These are phyloP conservation scores for Trichoderma pleuroti DNA, from an alignment of 2,329 filamentous ascomycete species.

Conservation along the genomic window DNA sequence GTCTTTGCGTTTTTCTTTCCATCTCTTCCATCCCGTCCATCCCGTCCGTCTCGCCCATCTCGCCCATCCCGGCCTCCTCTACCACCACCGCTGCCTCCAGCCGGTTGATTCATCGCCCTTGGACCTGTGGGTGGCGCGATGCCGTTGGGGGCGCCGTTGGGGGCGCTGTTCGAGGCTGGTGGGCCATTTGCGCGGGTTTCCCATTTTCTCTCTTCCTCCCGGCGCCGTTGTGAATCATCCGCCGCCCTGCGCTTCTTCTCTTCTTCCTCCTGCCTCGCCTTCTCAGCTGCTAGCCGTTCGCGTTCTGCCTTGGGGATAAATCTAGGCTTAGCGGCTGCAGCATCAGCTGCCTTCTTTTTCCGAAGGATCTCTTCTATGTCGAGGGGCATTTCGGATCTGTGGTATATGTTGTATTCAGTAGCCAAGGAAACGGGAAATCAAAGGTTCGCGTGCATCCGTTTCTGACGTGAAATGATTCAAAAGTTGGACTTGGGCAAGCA, in stretches of 20 bases:
- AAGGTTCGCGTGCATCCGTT: not conserved
- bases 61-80: conserved; percentile 27
- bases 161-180: conserved; percentile 25
- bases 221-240: conserved; percentile 65
- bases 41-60: conserved; percentile 26
- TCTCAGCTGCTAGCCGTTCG: conserved; percentile 75
- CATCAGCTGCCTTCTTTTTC: conserved; percentile 82
- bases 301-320: conserved; percentile 82
- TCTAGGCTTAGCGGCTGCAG: conserved; percentile 80
- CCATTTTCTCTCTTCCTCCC: conserved; percentile 56
- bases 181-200: conserved; percentile 29
- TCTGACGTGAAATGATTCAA: not conserved
- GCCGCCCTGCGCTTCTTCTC: conserved; percentile 49
- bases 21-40: conserved; percentile 41
- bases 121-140: conserved; percentile 64
- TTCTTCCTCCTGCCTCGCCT: conserved; percentile 66
- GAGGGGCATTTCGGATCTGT: conserved; percentile 41
- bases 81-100: conserved; percentile 36
- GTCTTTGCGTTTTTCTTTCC: conserved; percentile 37
- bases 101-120: conserved; percentile 55
- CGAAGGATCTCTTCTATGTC: conserved; percentile 82
- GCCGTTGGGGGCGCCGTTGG: conserved; percentile 27
- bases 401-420: not conserved
- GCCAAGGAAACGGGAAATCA: not conserved
- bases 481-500: not conserved